phyloP scores from a whole-genome alignment of 371 early-diverging fungal species.

The Mucor plumbeus region DNA sequence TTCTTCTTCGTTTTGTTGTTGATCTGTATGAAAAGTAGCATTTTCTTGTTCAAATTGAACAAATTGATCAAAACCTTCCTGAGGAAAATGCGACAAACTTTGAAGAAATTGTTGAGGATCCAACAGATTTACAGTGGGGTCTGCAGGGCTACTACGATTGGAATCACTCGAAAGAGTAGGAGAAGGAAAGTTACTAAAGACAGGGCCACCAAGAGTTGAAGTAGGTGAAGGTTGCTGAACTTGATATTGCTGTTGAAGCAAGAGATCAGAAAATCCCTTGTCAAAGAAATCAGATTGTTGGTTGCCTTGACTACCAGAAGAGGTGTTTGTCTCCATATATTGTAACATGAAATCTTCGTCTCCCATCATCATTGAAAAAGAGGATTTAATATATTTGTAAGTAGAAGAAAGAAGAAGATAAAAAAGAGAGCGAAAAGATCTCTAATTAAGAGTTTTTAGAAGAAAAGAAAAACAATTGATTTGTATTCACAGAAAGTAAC shows the following conservation, averaged over 20 bases:
- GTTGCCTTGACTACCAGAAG: neutral
- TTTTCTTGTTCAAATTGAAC: conserved; percentile 23
- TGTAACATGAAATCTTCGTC: conserved; percentile 18
- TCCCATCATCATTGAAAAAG: conserved; percentile 9
- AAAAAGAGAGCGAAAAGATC: neutral
- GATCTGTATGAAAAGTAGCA: neutral
- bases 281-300: conserved; percentile 16
- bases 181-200: conserved; percentile 25
- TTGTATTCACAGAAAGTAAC: conserved; percentile 4
- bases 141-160: conserved; percentile 15
- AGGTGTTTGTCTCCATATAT: conserved; percentile 9
- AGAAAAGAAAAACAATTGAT: neutral
- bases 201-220: conserved; percentile 30
- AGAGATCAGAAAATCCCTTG: conserved; percentile 23
- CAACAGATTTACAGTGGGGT: neutral
- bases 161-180: conserved; percentile 23
- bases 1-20: conserved; percentile 7
- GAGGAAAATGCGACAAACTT: conserved; percentile 8
- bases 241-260: conserved; percentile 15
- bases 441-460: neutral
- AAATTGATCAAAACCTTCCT: conserved; percentile 22
- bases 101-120: conserved; percentile 7
- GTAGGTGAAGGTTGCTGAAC: conserved; percentile 17
- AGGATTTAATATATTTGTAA: neutral
- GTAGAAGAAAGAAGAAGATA: conserved; percentile 1